Conservation (phyloP, 768 basidiomycete species). For the Leccinum variicolor region DNA sequence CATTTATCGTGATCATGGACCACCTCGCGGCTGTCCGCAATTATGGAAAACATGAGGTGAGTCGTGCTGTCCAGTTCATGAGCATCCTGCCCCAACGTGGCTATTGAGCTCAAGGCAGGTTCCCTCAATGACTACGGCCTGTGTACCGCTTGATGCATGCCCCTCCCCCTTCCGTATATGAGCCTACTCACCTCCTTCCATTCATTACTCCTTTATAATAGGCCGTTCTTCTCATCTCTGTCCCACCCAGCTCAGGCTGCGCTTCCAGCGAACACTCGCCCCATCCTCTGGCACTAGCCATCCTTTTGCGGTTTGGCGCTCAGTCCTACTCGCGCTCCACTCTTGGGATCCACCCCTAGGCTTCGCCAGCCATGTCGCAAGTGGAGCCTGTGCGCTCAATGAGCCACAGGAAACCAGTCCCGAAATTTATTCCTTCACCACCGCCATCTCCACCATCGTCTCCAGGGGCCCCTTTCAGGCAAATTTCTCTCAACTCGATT, state of each 20-base stretch:
- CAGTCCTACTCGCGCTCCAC: constrained; percentile 5
- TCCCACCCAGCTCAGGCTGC: constrained; percentile 19
- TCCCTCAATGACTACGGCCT: constrained; percentile 30
- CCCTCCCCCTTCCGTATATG: constrained; percentile 29
- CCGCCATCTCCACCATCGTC: constrained; percentile 40
- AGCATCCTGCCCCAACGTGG: constrained; percentile 33
- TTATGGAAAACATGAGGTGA: constrained; percentile 38
- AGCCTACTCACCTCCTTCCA: constrained; percentile 20
- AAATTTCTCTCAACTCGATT: constrained; percentile 28
- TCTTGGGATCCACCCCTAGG: constrained; percentile 4
- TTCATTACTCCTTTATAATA: constrained; percentile 31
- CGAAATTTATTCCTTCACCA: constrained; percentile 63
- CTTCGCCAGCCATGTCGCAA: constrained; percentile 23
- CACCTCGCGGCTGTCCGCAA: constrained; percentile 31
- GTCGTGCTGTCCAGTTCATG: constrained; percentile 32
- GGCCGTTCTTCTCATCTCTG: constrained; percentile 26
- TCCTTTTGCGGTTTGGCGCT: constrained; percentile 7
- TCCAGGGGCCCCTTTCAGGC: constrained; percentile 32
- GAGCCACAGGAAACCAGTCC: constrained; percentile 73
- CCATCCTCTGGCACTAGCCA: constrained; percentile 9
- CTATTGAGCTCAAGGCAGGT: constrained; percentile 33
- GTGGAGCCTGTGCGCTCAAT: constrained; percentile 35
- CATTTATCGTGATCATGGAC: constrained; percentile 33
- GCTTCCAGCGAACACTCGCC: constrained; percentile 16
- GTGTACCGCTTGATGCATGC: constrained; percentile 31